phyloP scores from a whole-genome alignment of 2,329 filamentous ascomycete genomes.

The Ophiostoma perfectum region DNA sequence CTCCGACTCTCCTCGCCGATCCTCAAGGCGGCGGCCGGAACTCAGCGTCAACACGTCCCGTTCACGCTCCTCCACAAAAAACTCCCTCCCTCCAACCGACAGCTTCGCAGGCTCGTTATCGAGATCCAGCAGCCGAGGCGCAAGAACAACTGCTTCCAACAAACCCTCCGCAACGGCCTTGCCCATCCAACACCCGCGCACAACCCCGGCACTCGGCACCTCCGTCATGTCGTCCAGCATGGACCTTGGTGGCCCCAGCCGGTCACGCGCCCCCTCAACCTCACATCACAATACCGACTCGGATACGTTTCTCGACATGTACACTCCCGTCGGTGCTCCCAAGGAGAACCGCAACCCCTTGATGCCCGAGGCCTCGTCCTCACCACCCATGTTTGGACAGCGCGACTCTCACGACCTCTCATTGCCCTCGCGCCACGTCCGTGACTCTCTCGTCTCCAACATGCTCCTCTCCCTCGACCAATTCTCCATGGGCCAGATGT shows the following conservation, averaged over 20 bases:
- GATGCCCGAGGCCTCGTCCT: conserved; percentile 28
- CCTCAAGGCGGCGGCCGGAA: conserved; percentile 34
- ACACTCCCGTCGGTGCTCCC: conserved; percentile 37
- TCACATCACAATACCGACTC: conserved; percentile 30
- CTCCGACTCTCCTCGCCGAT: conserved; percentile 21
- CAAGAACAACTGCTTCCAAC: conserved; percentile 16
- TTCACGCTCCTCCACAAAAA: conserved; percentile 21
- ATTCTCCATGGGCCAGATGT: conserved; percentile 54
- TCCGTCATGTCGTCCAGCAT: conserved; percentile 32
- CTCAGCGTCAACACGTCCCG: conserved; percentile 35
- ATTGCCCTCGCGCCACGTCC: conserved; percentile 66
- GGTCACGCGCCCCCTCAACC: conserved; percentile 30
- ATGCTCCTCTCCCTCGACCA: conserved; percentile 92
- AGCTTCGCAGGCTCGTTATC: conserved; percentile 23
- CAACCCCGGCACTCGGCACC: conserved; percentile 20
- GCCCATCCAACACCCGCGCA: neutral
- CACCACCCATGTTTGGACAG: conserved; percentile 30
- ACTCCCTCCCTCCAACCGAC: neutral
- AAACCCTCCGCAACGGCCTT: neutral
- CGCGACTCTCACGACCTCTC: conserved; percentile 81
- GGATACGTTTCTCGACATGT: conserved; percentile 38
- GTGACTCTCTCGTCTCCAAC: conserved; percentile 90
- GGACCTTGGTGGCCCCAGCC: conserved; percentile 23
- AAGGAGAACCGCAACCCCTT: conserved; percentile 28
- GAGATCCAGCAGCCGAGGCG: conserved; percentile 17